Base-by-base conservation (phyloP, 805 yeast species). In the Debaryomyces tyrocola region DNA sequence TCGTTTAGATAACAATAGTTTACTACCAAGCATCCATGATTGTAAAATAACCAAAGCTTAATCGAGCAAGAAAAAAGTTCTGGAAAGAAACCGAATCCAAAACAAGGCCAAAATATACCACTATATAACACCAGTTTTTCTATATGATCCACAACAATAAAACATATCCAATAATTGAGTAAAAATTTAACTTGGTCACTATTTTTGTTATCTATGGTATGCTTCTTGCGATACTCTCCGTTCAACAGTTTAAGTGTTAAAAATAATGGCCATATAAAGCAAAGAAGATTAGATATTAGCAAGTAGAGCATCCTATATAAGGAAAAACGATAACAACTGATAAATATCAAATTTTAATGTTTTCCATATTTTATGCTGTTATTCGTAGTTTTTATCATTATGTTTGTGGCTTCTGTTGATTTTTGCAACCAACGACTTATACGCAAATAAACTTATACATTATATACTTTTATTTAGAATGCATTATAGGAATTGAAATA, bases 121-220 rank as follows among this genome's bases (percentile, higher is more conserved):
- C 27, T 48, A 9, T 48, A 14, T 11, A 53, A 21, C n/a, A 50
- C 17, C 7, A 41, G 27, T n/a, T 39, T 39, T 40, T 58, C 55
- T 5, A 58, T 18, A 31, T 54, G 44, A 24, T 21, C 18, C 8
- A 59, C 10, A 1, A 47, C 43, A 15, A 53, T 42, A 43, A 58
- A 58, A 37, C 61, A 57, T 6, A 60, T 31, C 65, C 65, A 60
- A 43, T 60, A 60, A 38, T 57, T 51, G 21, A 58, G 45, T 20
- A 60, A 44, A 36, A 58, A 58, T 33, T 44, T 49, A 4, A 49
- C 14, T 20, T 54, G 47, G 15, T 51, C 36, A 12, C 24, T 39
- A 45, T 29, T 42, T 4, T 15, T 35, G 14, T 34, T 18, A 20
- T 43, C 49, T 2, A 24, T 38, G 20, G 28, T 6, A 29, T 12